Evolutionary conservation across 805 yeast genomes (phyloP).

Genomic region (Torulaspora indica): DNA sequence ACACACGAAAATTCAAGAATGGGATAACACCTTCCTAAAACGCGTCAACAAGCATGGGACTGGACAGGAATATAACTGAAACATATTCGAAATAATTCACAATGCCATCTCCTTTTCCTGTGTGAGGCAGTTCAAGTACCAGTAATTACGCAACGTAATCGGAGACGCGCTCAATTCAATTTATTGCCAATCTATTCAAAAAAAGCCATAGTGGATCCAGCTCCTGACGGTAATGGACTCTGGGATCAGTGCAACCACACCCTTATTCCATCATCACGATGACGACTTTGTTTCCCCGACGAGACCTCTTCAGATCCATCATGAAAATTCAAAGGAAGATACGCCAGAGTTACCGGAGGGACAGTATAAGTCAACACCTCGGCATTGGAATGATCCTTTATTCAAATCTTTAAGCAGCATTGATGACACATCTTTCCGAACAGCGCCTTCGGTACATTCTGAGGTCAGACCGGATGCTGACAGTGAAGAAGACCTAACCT

Average conservation of each 20-base stretch:
- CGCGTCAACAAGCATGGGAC: not conserved
- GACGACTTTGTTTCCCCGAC: constrained; percentile 11
- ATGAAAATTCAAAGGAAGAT: not conserved
- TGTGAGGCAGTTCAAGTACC: not conserved
- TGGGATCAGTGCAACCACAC: constrained; percentile 9
- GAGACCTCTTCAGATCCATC: constrained; percentile 7
- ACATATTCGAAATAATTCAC: not conserved
- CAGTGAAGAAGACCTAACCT: not conserved
- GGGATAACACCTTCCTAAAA: not conserved
- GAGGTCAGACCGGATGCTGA: not conserved
- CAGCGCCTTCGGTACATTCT: constrained; percentile 5
- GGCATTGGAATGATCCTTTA: not conserved
- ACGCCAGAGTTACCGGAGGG: not conserved
- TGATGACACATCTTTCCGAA: constrained; percentile 9
- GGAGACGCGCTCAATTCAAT: not conserved
- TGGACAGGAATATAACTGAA: no score
- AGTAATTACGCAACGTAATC: not conserved
- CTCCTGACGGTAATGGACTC: constrained; percentile 9
- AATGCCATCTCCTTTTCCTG: not conserved
- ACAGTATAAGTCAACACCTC: not conserved
- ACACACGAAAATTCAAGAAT: not conserved
- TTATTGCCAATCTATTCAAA: not conserved
- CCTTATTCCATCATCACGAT: constrained; percentile 11
- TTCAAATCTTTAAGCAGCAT: constrained; percentile 5
- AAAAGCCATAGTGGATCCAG: not conserved